phyloP scores from a whole-genome alignment of 345 rosid genomes.

The Carallia pectinifolia region DNA sequence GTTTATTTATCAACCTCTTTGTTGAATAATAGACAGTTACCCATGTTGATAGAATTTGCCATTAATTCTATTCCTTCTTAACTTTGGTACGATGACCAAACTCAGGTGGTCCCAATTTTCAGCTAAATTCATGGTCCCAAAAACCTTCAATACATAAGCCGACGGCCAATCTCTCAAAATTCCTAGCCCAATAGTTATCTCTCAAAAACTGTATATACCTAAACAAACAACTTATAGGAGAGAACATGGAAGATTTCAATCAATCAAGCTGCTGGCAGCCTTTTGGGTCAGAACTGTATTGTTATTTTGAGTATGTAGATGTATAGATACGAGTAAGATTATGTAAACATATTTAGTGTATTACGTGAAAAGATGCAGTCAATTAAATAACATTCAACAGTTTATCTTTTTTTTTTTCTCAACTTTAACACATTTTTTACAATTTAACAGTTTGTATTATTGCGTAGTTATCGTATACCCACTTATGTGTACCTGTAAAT shows the following conservation, averaged over 20 bases:
- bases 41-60: neutral
- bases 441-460: too few species aligned
- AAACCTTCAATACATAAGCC: neutral
- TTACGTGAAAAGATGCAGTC: too few species aligned
- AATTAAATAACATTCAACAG: too few species aligned
- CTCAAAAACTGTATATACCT: neutral
- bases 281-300: neutral
- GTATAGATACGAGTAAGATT: too few species aligned
- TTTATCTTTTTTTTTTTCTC: too few species aligned
- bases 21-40: too few species aligned
- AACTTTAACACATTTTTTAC: too few species aligned
- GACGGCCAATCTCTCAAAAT: neutral
- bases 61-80: neutral
- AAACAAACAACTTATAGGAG: neutral
- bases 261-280: neutral
- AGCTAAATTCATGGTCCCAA: neutral
- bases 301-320: neutral
- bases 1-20: too few species aligned
- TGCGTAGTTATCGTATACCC: too few species aligned
- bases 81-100: neutral
- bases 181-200: neutral
- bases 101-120: neutral
- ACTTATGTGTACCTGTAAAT: too few species aligned
- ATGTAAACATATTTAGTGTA: too few species aligned
- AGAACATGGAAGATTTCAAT: neutral